Conservation (phyloP, 768 basidiomycete genomes). For the Melanogaster broomeanus region DNA sequence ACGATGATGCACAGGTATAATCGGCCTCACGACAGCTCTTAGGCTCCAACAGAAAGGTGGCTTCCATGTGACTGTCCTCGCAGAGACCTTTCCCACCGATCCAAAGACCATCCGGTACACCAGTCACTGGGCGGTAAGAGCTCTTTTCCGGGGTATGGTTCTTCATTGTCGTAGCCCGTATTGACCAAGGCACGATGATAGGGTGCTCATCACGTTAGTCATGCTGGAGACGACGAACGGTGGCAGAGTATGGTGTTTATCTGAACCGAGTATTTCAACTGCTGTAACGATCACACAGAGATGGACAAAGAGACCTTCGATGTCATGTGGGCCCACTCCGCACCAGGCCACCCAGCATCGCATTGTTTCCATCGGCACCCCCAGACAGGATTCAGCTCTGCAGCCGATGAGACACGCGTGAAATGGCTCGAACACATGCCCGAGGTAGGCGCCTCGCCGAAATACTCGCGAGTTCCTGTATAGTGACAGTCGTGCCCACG, state of each 20-base stretch:
- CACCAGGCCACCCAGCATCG: conserved; percentile 46
- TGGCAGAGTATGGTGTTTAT: conserved; percentile 50
- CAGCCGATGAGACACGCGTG: conserved; percentile 36
- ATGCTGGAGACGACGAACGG: conserved; percentile 48
- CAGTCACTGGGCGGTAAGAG: conserved; percentile 78
- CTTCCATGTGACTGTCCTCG: conserved; percentile 68
- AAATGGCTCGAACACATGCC: conserved; percentile 54
- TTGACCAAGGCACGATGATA: conserved; percentile 31
- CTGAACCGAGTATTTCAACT: too few species aligned
- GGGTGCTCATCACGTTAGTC: conserved; percentile 82
- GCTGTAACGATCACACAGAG: conserved; percentile 39
- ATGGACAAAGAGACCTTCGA: conserved; percentile 75
- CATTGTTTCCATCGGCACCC: conserved; percentile 63
- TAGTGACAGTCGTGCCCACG: conserved; percentile 40
- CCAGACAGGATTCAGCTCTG: conserved; percentile 69
- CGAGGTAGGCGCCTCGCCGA: neutral
- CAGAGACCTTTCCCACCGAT: conserved; percentile 73
- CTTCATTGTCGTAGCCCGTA: neutral
- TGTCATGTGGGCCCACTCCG: conserved; percentile 71
- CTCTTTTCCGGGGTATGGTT: neutral
- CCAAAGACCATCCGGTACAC: conserved; percentile 74
- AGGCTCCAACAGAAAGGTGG: conserved; percentile 63
- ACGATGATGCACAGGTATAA: conserved; percentile 58
- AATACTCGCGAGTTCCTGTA: conserved; percentile 31
- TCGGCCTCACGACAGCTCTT: conserved; percentile 77